These are phyloP conservation scores for Fusarium poae DNA, from an alignment of 2,329 filamentous ascomycete genomes.

Conservation along the genomic window DNA sequence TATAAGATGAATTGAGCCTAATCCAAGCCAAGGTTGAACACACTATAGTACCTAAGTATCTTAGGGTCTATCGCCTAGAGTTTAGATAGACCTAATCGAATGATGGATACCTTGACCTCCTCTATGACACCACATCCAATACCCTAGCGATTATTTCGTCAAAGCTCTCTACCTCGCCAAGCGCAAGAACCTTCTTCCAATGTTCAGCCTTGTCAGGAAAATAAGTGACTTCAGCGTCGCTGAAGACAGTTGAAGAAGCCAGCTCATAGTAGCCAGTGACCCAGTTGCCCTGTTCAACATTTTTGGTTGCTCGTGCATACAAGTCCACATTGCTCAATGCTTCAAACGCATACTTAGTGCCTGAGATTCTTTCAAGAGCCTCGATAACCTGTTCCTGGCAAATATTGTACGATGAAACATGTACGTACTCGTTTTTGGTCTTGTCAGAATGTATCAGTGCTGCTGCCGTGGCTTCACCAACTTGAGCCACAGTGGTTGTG, in stretches of 20 bases:
- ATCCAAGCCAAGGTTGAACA: background rate
- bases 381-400: conserved; percentile 8
- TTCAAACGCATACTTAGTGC: background rate
- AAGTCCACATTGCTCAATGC: conserved; percentile 1
- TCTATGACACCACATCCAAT: background rate
- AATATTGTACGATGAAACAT: conserved; percentile 3
- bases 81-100: background rate
- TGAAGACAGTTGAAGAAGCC: conserved; percentile 10
- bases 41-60: background rate
- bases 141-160: conserved; percentile 18
- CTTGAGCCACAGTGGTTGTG: conserved; percentile 8
- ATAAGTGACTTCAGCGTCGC: conserved; percentile 1
- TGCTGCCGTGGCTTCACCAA: conserved; percentile 18
- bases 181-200: background rate
- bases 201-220: conserved; percentile 11
- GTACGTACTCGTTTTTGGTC: conserved; percentile 9
- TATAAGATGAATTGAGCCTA: background rate
- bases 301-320: background rate
- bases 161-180: conserved; percentile 2
- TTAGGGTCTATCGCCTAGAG: background rate
- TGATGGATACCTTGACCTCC: background rate
- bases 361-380: background rate
- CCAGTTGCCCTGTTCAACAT: conserved; percentile 13
- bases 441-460: rapidly evolving
- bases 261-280: conserved; percentile 18